A percentile compares a stretch with the other conserved stretches of the same genome.
These are phyloP conservation scores for Teunomyces aglyptinius DNA, from an alignment of 805 yeast species.

Conservation along the genomic window DNA sequence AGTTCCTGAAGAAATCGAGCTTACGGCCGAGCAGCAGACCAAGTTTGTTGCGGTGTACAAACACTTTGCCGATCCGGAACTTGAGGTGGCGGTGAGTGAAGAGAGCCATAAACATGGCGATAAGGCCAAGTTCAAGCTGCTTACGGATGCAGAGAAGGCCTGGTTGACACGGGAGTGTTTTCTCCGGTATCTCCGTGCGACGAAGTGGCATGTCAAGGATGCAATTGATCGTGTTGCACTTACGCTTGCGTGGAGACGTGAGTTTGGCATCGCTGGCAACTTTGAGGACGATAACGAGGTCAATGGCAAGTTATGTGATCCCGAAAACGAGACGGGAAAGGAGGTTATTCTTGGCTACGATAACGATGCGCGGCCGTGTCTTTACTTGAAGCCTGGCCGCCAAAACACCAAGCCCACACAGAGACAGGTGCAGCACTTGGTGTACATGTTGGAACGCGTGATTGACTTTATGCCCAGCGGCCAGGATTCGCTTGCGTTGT, in stretches of 20 bases:
- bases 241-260: slow-evolving; percentile 55
- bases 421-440: slow-evolving; percentile 55
- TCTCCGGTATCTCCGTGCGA: slow-evolving; percentile 49
- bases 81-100: slow-evolving; percentile 52
- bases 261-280: slow-evolving; percentile 43
- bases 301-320: slow-evolving; percentile 42
- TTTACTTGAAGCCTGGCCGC: slow-evolving; percentile 51
- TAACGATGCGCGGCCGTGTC: slow-evolving; percentile 51
- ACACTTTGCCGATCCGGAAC: slow-evolving; percentile 54
- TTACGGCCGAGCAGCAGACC: slow-evolving; percentile 53
- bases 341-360: slow-evolving; percentile 55
- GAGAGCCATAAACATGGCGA: slow-evolving; percentile 42
- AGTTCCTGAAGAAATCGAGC: slow-evolving; percentile 48
- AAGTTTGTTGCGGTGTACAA: slow-evolving; percentile 63
- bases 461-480: slow-evolving; percentile 58
- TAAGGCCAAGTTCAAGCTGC: slow-evolving; percentile 24
- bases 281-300: slow-evolving; percentile 30
- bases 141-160: slow-evolving; percentile 33
- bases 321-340: slow-evolving; percentile 54
- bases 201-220: slow-evolving; percentile 46
- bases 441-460: slow-evolving; percentile 55
- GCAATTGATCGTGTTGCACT: slow-evolving; percentile 46
- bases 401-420: slow-evolving; percentile 54
- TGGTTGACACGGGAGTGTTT: slow-evolving; percentile 55
- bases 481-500: slow-evolving; percentile 52